Base-by-base conservation (phyloP, 78 protist species). In the Emiliania huxleyi region DNA sequence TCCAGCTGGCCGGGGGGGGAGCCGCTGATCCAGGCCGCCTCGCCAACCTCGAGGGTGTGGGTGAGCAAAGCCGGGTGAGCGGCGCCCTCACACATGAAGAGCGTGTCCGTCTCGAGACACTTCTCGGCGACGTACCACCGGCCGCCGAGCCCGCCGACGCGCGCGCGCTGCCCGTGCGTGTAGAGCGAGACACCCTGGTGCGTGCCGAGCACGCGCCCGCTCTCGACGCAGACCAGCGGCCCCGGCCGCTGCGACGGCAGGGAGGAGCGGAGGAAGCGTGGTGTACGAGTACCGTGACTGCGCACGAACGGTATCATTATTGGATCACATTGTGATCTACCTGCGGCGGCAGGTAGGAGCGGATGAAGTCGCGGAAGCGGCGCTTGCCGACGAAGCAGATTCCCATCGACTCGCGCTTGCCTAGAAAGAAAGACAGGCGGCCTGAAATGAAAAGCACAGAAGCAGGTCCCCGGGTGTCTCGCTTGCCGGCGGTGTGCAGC, bases 301-400 rank as follows among this genome's bases (percentile, higher is more conserved):
- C n/a, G n/a, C n/a, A n/a, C n/a, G n/a, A n/a, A n/a, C n/a, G n/a
- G n/a, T n/a, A n/a, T n/a, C n/a, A n/a, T n/a, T n/a, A n/a, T n/a
- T n/a, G n/a, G n/a, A n/a, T n/a, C n/a, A n/a, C n/a, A n/a, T n/a
- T n/a, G n/a, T n/a, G n/a, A 48, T 11, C 23, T 48, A 11, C 55
- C 55, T 48, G 55, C 5, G 75, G 75, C 35, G 90, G 81, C 21
- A 88, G 37, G 73, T 88, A 88, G 52, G 6, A 38, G 22, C 5
- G 1, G 46, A 88, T 37, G 91, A 88, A 88, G 79, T 37, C 42
- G 22, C 6, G 6, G 19, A 90, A 90, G 45, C 69, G 55, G n/a
- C 94, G 91, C 73, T 95, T 95, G 11, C 98, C 98, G 26, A 97
- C 95, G 73, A 97, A 97, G 94, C 98, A 97, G 29, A 97, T 95